Evolutionary conservation across 352 stramenopile species (phyloP).

Genomic region (Pythium sp.): DNA sequence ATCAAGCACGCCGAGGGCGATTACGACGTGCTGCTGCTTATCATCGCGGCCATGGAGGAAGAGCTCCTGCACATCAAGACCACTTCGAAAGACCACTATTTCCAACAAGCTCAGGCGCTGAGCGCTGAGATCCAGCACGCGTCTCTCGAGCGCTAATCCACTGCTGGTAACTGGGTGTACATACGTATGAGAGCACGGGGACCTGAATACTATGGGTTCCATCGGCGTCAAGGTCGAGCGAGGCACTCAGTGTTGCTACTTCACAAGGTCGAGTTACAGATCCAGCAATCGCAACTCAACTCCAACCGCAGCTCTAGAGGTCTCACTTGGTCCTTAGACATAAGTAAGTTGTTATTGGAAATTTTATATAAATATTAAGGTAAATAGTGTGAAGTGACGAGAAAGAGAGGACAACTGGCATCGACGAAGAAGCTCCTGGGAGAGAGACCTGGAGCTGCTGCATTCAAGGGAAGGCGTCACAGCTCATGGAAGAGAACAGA

Average conservation of each 20-base stretch:
- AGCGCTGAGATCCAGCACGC: slow-evolving; percentile 49
- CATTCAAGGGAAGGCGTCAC: background rate
- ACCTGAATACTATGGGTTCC: too few species aligned
- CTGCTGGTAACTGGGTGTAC: background rate
- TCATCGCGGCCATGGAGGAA: slow-evolving; percentile 74
- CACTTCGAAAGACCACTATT: slow-evolving; percentile 62
- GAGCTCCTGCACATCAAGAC: slow-evolving; percentile 78
- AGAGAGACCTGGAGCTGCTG: background rate
- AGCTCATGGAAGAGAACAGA: slow-evolving; percentile 10
- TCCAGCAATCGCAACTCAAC: background rate
- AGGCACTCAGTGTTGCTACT: background rate
- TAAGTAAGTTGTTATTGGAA: slow-evolving; percentile 13
- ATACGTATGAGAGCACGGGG: background rate
- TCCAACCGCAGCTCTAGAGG: background rate
- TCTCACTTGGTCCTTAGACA: background rate
- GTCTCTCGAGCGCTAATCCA: slow-evolving; percentile 32
- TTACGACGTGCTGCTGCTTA: slow-evolving; percentile 59
- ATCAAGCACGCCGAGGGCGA: slow-evolving; percentile 49
- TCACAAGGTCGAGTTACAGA: background rate
- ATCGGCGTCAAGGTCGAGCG: background rate
- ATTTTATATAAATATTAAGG: slow-evolving; percentile 16
- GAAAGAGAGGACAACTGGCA: background rate
- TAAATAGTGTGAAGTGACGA: slow-evolving; percentile 6
- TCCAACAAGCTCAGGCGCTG: slow-evolving; percentile 52
- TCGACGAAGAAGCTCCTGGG: background rate